A percentile compares a stretch with the other conserved stretches of the same genome.
These are phyloP conservation scores for Sedum album DNA, from an alignment of 164 flowering plant species.

Conservation along the genomic window DNA sequence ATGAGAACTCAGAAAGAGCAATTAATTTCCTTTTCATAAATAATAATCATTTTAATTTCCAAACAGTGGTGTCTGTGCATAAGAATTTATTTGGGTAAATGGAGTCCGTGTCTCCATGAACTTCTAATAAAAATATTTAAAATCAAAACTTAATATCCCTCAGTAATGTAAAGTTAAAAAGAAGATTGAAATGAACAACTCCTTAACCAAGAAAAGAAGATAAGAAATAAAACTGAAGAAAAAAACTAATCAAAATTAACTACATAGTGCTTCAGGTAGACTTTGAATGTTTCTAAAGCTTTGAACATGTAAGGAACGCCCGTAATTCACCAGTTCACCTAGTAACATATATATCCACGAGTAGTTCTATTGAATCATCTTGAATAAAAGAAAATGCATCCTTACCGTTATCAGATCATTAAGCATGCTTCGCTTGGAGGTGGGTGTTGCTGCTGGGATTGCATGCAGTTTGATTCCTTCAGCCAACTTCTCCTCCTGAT, in stretches of 20 bases:
- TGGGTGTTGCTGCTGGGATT: slow-evolving; percentile 52
- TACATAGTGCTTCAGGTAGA: too few species aligned
- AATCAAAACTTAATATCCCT: too few species aligned
- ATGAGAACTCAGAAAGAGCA: neutral
- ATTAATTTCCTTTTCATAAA: neutral
- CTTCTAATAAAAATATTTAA: neutral
- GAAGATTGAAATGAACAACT: neutral
- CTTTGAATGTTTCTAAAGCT: neutral
- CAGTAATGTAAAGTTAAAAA: too few species aligned
- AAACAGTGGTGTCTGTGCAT: too few species aligned
- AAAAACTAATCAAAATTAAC: too few species aligned
- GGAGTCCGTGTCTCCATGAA: too few species aligned
- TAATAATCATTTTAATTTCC: too few species aligned
- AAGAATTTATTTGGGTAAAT: too few species aligned
- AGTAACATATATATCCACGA: neutral
- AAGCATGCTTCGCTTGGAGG: slow-evolving; percentile 84
- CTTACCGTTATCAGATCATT: slow-evolving; percentile 80
- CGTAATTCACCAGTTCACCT: neutral
- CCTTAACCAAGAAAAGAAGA: neutral
- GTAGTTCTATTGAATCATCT: neutral
- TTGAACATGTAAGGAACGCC: neutral
- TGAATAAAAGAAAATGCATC: neutral
- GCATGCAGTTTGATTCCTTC: slow-evolving; percentile 95
- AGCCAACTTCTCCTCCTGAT: slow-evolving; percentile 88
- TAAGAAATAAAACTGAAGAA: neutral